These are phyloP conservation scores for Krasilnikovozyma curviuscula DNA, from an alignment of 768 basidiomycete species.

Conservation along the genomic window DNA sequence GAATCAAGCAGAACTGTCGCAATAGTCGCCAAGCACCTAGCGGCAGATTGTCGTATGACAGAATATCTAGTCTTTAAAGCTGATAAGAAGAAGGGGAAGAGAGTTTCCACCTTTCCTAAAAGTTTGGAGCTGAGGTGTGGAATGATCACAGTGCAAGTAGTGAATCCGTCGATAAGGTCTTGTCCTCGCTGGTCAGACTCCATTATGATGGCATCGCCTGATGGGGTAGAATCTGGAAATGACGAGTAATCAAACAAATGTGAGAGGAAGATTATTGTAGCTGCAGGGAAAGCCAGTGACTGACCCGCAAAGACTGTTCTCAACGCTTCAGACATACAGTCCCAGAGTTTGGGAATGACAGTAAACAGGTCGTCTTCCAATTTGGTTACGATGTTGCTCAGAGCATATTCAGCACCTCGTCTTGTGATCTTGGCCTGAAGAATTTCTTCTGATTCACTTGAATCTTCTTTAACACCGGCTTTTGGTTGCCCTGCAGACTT, in stretches of 20 bases:
- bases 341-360: slow-evolving; percentile 85
- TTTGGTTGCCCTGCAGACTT: slow-evolving; percentile 16
- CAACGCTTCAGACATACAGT: slow-evolving; percentile 66
- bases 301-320: slow-evolving; percentile 49
- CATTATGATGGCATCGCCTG: background rate
- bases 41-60: slow-evolving; percentile 72
- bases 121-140: slow-evolving; percentile 54
- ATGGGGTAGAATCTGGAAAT: background rate
- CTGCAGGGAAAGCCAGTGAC: slow-evolving; percentile 15
- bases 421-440: slow-evolving; percentile 51
- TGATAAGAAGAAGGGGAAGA: slow-evolving; percentile 56
- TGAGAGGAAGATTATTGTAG: background rate
- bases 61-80: slow-evolving; percentile 73
- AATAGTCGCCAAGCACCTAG: slow-evolving; percentile 67
- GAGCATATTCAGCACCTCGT: slow-evolving; percentile 67
- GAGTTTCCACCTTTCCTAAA: slow-evolving; percentile 44
- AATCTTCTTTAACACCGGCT: background rate
- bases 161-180: slow-evolving; percentile 78
- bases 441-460: slow-evolving; percentile 37
- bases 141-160: slow-evolving; percentile 63
- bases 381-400: slow-evolving; percentile 50
- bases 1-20: slow-evolving; percentile 68
- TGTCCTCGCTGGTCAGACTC: slow-evolving; percentile 40
- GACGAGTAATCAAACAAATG: background rate
- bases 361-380: slow-evolving; percentile 58